These are phyloP conservation scores for Tremellales sp. DNA, from an alignment of 1,284 basidiomycete genomes.

Conservation along the genomic window DNA sequence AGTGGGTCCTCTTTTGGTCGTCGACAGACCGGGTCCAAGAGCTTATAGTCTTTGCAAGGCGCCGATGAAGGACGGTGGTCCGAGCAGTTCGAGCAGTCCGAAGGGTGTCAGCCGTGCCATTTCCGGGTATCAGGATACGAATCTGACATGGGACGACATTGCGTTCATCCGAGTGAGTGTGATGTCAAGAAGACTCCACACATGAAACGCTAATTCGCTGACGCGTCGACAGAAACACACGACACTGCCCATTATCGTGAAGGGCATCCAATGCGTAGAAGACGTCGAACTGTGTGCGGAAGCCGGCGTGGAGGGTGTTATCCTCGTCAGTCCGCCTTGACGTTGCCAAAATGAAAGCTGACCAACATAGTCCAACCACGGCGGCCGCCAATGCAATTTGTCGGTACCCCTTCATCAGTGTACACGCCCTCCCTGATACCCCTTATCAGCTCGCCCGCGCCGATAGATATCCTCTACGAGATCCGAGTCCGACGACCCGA, in stretches of 20 bases:
- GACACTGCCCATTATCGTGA: conserved; percentile 51
- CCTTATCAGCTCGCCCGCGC: conserved; percentile 42
- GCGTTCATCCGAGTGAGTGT: conserved; percentile 43
- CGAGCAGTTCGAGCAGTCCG: too few relatives aligned
- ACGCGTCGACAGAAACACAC: conserved; percentile 43
- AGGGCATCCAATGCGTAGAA: conserved; percentile 54
- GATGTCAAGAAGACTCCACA: too few relatives aligned
- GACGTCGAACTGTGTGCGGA: conserved; percentile 54
- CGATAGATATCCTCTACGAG: conserved; percentile 51
- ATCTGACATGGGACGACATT: conserved; percentile 49
- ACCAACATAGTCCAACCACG: conserved; percentile 51
- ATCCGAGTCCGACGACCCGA: conserved; percentile 51
- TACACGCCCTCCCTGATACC: not conserved
- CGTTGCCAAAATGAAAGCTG: not conserved
- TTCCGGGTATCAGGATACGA: conserved; percentile 52
- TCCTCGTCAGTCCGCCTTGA: conserved; percentile 42
- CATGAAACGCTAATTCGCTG: too few relatives aligned
- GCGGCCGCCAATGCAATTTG: conserved; percentile 50
- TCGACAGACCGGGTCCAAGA: conserved; percentile 59
- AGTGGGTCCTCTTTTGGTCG: conserved; percentile 34
- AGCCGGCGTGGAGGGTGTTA: conserved; percentile 53
- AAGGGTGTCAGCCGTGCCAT: conserved; percentile 51
- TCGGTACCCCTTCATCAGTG: conserved; percentile 14
- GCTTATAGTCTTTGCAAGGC: conserved; percentile 64
- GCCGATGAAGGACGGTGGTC: conserved; percentile 19